A percentile compares a stretch with the other conserved stretches of the same genome.
These are phyloP conservation scores for Cryptomeria japonica DNA, from an alignment of 75 land plant species.

Conservation along the genomic window DNA sequence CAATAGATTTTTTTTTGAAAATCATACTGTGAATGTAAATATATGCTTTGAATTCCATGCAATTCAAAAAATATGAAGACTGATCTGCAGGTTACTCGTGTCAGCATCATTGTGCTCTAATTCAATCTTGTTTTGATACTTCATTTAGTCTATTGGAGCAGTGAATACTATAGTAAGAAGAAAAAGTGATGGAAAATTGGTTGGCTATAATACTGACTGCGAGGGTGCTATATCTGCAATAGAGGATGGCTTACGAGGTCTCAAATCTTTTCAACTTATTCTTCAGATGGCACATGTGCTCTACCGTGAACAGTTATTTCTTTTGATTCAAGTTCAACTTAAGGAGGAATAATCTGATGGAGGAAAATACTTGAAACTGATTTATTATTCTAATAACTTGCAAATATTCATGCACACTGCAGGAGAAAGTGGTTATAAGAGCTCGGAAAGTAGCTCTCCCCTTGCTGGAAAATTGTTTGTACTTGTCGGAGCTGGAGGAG, in stretches of 20 bases:
- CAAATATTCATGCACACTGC: background rate
- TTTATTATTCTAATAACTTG: background rate
- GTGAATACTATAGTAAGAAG: slow-evolving; percentile 67
- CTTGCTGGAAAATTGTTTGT: slow-evolving; percentile 40
- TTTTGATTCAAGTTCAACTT: background rate
- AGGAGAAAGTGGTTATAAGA: slow-evolving; percentile 4
- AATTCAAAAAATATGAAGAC: slow-evolving; percentile 18
- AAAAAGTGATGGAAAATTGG: slow-evolving; percentile 64
- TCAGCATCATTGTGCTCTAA: background rate
- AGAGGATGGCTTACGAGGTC: slow-evolving; percentile 66
- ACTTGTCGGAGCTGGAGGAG: slow-evolving; percentile 62
- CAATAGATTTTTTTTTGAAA: background rate
- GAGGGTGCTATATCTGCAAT: slow-evolving; percentile 71
- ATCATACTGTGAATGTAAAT: background rate
- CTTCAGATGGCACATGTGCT: background rate
- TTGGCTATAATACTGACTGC: slow-evolving; percentile 86
- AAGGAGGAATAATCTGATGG: background rate
- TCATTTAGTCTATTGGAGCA: slow-evolving; percentile 70
- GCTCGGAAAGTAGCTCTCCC: slow-evolving; percentile 16
- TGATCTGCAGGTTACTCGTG: slow-evolving; percentile 19
- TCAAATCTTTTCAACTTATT: background rate
- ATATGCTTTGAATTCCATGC: background rate
- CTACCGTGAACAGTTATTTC: background rate
- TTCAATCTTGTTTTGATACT: background rate
- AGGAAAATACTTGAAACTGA: background rate